Conservation (phyloP, 495 filamentous ascomycete genomes). For the Podospora pseudocomata region DNA sequence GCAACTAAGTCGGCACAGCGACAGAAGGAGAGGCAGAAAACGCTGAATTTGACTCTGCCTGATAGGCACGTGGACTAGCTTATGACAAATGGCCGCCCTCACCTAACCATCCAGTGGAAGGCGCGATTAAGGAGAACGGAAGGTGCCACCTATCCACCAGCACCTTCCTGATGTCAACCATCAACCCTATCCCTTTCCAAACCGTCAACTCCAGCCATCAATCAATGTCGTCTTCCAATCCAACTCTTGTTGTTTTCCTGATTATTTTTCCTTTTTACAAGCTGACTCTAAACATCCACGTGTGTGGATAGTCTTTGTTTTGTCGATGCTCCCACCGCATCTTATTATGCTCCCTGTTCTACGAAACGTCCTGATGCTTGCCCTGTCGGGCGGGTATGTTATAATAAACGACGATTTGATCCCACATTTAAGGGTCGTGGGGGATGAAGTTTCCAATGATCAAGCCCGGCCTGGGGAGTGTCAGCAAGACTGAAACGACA, state of each 20-base stretch:
- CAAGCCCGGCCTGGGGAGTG: slow-evolving; percentile 66
- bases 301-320: neutral
- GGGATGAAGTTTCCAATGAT: slow-evolving; percentile 92
- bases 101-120: neutral
- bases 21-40: neutral
- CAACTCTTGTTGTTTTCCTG: neutral
- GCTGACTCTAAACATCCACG: neutral
- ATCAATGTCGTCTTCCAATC: neutral
- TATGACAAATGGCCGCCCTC: neutral
- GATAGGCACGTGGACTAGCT: neutral
- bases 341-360: neutral
- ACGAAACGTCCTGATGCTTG: neutral
- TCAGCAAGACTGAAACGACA: slow-evolving; percentile 6
- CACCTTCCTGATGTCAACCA: neutral
- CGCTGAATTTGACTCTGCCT: neutral
- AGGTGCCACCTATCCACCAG: neutral
- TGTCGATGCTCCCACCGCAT: neutral
- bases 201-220: neutral
- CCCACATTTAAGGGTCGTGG: slow-evolving; percentile 3
- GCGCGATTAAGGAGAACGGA: neutral
- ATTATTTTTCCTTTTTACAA: neutral
- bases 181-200: neutral
- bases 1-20: neutral
- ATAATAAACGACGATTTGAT: neutral
- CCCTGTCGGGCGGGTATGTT: neutral